phyloP scores from a whole-genome alignment of 441 rosid genomes.

The Populus hybrid region DNA sequence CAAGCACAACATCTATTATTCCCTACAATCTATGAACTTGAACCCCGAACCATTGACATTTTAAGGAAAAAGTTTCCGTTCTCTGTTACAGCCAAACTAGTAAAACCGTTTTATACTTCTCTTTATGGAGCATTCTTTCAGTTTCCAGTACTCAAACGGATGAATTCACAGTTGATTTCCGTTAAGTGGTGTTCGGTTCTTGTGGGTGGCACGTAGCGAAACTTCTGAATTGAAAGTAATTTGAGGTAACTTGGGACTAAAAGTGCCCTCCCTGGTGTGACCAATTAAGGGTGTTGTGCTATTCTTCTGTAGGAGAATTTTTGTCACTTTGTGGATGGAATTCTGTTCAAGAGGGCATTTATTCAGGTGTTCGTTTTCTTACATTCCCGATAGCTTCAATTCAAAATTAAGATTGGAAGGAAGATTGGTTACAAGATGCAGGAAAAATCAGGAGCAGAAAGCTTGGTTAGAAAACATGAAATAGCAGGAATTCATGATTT shows the following conservation, averaged over 20 bases:
- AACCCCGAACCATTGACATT: constrained; percentile 26
- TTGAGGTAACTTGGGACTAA: constrained; percentile 21
- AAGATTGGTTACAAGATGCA: constrained; percentile 30
- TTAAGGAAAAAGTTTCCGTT: constrained; percentile 14
- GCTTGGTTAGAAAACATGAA: no score
- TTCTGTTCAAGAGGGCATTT: constrained; percentile 46
- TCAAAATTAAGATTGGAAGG: constrained; percentile 34
- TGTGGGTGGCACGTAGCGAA: constrained; percentile 32
- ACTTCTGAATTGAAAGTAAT: not conserved
- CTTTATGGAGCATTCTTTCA: constrained; percentile 40
- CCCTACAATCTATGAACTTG: constrained; percentile 36
- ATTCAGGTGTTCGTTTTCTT: constrained; percentile 39
- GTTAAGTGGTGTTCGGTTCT: constrained; percentile 33
- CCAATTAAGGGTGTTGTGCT: constrained; percentile 45
- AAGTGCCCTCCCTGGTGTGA: constrained; percentile 60
- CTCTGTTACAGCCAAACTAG: constrained; percentile 34
- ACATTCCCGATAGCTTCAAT: constrained; percentile 35
- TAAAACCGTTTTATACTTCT: constrained; percentile 36
- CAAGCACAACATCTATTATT: constrained; percentile 40
- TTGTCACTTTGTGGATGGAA: constrained; percentile 63
- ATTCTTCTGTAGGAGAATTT: constrained; percentile 45
- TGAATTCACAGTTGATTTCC: constrained; percentile 32
- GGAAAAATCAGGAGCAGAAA: no score
- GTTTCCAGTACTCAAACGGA: constrained; percentile 40
- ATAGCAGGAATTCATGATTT: no score